Evolutionary conservation across 2,329 filamentous ascomycete species (phyloP), one percentile per base, ranked within the genome.

Genomic region (Trichoderma brevicompactum): DNA sequence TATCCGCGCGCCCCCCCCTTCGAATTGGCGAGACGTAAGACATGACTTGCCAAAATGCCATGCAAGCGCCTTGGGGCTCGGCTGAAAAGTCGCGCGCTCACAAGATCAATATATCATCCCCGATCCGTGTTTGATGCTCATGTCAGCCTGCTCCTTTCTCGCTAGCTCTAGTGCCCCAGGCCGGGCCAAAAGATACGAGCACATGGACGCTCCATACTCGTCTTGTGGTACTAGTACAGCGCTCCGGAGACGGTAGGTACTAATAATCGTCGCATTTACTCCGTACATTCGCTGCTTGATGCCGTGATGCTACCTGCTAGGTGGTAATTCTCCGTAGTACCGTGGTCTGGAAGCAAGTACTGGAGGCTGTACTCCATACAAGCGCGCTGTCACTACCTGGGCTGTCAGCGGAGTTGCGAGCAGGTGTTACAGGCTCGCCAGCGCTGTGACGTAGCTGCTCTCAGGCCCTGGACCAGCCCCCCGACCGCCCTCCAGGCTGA

Each of bases 11-110:
- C 15, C 23, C 23, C 23, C 48, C 48, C 48, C 48, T 15, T 50
- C 48, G 41, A 19, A 38, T 48, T 49, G 55, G 55, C 55, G 55
- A 59, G 43, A 59, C 55, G 44, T 49, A 49, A 59, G 55, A 58
- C 54, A 58, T 58, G 54, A 46, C 41, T 58, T 38, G 50, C 32
- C 52, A 40, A 38, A 54, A 28, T 23, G 55, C 32, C 41, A 15
- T 38, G 43, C 32, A 40, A 19, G 38, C 38, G 50, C 50, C 32
- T 36, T 54, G 9, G 50, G 28, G 48, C 19, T 10, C 41, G 40
- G 55, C 55, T 59, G 55, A 49, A 59, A 52, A 52, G 43, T 40
- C 55, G 55, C 55, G 28, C 55, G 55, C 43, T 46, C 43, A 59
- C 44, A 49, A 49, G 55, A 48, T 12, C 55, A 59, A 23, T 46